Conservation (phyloP, 2,329 filamentous ascomycete genomes). For the Eurotiales sp. region DNA sequence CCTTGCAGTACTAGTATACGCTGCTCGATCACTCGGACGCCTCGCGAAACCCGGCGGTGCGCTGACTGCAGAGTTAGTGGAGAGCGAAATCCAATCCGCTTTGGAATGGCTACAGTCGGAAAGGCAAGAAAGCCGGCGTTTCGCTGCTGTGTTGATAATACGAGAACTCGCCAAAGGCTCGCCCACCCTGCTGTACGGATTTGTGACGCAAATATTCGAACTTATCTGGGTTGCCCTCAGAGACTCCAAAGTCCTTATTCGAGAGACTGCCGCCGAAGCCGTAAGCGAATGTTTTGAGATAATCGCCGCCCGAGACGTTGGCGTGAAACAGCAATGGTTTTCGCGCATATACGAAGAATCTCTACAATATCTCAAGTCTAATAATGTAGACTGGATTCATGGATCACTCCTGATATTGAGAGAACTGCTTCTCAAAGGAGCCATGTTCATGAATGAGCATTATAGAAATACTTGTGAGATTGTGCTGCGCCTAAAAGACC, state of each 20-base stretch:
- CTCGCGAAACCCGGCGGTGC: slow-evolving; percentile 90
- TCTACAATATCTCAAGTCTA: slow-evolving; percentile 71
- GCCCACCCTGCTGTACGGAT: slow-evolving; percentile 91
- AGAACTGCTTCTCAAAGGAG: slow-evolving; percentile 87
- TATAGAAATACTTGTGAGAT: slow-evolving; percentile 92
- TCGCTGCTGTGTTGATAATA: slow-evolving; percentile 86
- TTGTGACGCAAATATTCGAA: slow-evolving; percentile 91
- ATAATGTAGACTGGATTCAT: slow-evolving; percentile 83
- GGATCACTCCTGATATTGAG: slow-evolving; percentile 91
- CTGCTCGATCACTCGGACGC: slow-evolving; percentile 82
- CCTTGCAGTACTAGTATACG: slow-evolving; percentile 82
- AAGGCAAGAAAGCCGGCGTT: slow-evolving; percentile 85
- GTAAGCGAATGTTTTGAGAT: slow-evolving; percentile 96
- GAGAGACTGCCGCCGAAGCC: slow-evolving; percentile 85
- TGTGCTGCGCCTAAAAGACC: slow-evolving; percentile 87
- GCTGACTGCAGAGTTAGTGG: slow-evolving; percentile 89
- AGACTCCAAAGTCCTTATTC: slow-evolving; percentile 85
- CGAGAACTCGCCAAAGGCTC: slow-evolving; percentile 89
- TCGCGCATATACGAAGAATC: slow-evolving; percentile 85
- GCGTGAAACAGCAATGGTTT: slow-evolving; percentile 85
- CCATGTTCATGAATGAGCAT: slow-evolving; percentile 98
- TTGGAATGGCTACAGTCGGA: slow-evolving; percentile 97
- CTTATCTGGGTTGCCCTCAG: slow-evolving; percentile 93
- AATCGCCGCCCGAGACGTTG: slow-evolving; percentile 85
- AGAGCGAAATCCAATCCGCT: slow-evolving; percentile 93